Evolutionary conservation across 2,329 filamentous ascomycete species (phyloP).

Genomic region (Ophiostoma sp.): DNA sequence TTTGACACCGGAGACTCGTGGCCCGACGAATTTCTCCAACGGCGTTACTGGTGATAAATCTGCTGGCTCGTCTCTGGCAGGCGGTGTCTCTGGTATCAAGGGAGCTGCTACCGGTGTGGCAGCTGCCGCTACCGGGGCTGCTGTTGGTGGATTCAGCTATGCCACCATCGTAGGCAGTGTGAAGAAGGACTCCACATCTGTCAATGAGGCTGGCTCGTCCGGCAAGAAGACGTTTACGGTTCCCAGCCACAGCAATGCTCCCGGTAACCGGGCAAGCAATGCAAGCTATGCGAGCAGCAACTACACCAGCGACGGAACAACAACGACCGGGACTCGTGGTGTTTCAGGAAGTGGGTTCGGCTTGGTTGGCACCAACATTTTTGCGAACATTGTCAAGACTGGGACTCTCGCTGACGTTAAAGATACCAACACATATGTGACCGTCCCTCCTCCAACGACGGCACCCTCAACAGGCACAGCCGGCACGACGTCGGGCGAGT

Average conservation of each 20-base stretch:
- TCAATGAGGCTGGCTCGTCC: not conserved
- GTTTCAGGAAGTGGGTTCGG: slow-evolving; percentile 14
- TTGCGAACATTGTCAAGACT: slow-evolving; percentile 5
- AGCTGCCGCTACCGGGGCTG: not conserved
- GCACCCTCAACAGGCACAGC: not conserved
- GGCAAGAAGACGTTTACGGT: no score
- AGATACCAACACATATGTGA: slow-evolving; percentile 9
- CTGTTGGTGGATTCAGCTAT: not conserved
- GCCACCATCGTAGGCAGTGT: not conserved
- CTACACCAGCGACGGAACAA: slow-evolving; percentile 19
- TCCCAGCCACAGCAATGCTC: not conserved
- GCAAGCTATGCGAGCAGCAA: slow-evolving; percentile 27
- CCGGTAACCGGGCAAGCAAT: slow-evolving; percentile 2
- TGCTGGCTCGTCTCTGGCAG: not conserved
- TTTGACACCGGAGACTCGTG: no score
- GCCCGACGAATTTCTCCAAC: not conserved
- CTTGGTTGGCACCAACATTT: slow-evolving; percentile 17
- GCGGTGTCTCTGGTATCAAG: not conserved
- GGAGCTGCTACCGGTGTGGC: not conserved
- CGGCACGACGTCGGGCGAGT: slow-evolving; percentile 22
- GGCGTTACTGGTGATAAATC: not conserved
- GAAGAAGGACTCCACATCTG: not conserved
- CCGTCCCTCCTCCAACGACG: slow-evolving; percentile 11
- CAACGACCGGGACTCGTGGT: slow-evolving; percentile 9
- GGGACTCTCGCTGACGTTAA: slow-evolving; percentile 2